These are phyloP conservation scores for Volvariella volvacea DNA, from an alignment of 1,284 basidiomycete species.

Conservation along the genomic window DNA sequence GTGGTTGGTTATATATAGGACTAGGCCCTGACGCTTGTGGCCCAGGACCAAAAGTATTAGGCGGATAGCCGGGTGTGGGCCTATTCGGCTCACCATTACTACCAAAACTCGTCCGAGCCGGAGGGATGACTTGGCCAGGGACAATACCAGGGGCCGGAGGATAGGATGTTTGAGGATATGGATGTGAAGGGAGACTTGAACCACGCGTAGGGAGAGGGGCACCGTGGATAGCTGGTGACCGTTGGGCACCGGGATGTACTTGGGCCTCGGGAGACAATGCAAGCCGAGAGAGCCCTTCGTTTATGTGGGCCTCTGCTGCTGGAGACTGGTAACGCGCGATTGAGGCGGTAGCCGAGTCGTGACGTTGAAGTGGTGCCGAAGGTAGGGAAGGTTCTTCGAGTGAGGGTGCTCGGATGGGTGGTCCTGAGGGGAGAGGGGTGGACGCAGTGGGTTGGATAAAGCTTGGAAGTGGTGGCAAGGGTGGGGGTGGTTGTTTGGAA, in stretches of 20 bases:
- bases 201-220: conserved; percentile 7
- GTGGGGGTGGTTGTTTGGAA: conserved; percentile 56
- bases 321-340: neutral
- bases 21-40: neutral
- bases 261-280: conserved; percentile 22
- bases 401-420: conserved; percentile 7
- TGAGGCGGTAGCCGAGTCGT: neutral
- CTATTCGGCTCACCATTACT: neutral
- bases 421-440: neutral
- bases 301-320: neutral
- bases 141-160: conserved; percentile 9
- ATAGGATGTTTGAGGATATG: conserved; percentile 4
- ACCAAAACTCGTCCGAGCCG: neutral
- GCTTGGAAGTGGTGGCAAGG: conserved; percentile 37
- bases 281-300: conserved; percentile 15
- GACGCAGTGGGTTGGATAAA: neutral
- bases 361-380: neutral
- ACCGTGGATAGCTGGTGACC: conserved; percentile 14
- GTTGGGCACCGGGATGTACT: conserved; percentile 15
- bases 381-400: neutral
- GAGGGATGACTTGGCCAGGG: conserved; percentile 21
- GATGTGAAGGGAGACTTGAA: conserved; percentile 11
- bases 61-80: neutral
- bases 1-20: conserved; percentile 12
- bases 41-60: conserved; percentile 3